Evolutionary conservation across 495 filamentous ascomycete genomes (phyloP).

Genomic region (Acidiella bohemica): DNA sequence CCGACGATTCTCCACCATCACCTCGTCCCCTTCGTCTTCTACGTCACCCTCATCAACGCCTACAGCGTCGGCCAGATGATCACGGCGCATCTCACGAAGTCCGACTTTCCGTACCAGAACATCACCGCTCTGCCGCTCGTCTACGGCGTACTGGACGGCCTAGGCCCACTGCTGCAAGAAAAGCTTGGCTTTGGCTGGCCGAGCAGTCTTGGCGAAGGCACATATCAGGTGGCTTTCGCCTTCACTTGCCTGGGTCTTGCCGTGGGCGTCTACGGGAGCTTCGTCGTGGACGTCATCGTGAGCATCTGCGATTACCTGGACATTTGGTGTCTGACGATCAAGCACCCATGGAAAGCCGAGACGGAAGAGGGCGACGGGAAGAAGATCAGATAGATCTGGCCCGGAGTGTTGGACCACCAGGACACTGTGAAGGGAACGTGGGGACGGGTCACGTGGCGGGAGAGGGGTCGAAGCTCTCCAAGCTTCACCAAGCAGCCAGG

Average conservation of each 20-base stretch:
- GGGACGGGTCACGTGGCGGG: too few relatives aligned
- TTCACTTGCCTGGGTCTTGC: conserved; percentile 69
- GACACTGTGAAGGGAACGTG: too few relatives aligned
- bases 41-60: conserved; percentile 76
- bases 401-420: too few relatives aligned
- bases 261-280: conserved; percentile 83
- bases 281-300: conserved; percentile 88
- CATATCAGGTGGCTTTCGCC: conserved; percentile 73
- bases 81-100: conserved; percentile 74
- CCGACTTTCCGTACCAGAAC: conserved; percentile 78
- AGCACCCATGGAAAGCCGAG: conserved; percentile 42
- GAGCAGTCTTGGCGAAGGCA: conserved; percentile 54
- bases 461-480: too few relatives aligned
- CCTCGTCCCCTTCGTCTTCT: conserved; percentile 75
- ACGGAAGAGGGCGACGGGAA: conserved; percentile 2
- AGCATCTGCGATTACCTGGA: conserved; percentile 96
- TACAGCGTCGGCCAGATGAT: conserved; percentile 89
- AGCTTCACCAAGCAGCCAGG: too few relatives aligned
- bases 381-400: conserved; percentile 12
- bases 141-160: conserved; percentile 60
- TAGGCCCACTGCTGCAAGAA: conserved; percentile 49
- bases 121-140: conserved; percentile 55
- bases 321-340: conserved; percentile 97
- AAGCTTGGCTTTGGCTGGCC: conserved; percentile 64
- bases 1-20: conserved; percentile 68